Evolutionary conservation across 1,284 basidiomycete genomes (phyloP).

Genomic region (Anthracocystis walkeri): DNA sequence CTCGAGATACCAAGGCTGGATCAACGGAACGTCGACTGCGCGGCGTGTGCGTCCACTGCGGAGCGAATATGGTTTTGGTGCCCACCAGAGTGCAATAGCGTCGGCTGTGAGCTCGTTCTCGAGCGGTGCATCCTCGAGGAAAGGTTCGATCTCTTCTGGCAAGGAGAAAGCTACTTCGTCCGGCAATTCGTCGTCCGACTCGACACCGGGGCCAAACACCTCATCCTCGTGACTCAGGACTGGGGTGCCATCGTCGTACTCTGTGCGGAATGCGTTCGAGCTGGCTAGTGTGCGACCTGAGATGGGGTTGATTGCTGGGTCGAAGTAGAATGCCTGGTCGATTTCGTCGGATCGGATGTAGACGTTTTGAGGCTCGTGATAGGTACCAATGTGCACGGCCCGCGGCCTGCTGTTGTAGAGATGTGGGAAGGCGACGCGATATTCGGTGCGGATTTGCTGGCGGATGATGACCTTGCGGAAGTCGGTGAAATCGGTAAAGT

Average conservation of each 20-base stretch:
- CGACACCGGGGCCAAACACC: constrained; percentile 85
- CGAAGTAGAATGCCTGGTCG: constrained; percentile 99
- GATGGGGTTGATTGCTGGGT: constrained; percentile 87
- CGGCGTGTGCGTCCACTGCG: constrained; percentile 92
- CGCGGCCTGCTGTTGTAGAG: constrained; percentile 98
- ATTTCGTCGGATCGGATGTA: constrained; percentile 99
- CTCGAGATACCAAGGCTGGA: constrained; percentile 94
- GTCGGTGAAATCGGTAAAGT: constrained; percentile 99
- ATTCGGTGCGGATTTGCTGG: constrained; percentile 97
- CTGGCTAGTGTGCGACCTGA: constrained; percentile 60
- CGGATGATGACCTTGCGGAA: constrained; percentile 99
- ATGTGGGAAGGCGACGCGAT: constrained; percentile 99
- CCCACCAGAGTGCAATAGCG: constrained; percentile 98
- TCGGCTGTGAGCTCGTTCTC: constrained; percentile 95
- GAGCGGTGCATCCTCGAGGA: constrained; percentile 83
- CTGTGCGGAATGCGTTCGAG: constrained; percentile 52
- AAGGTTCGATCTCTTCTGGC: constrained; percentile 83
- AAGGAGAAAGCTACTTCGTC: constrained; percentile 86
- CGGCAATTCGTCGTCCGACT: constrained; percentile 72
- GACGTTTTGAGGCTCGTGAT: constrained; percentile 95
- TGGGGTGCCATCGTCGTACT: constrained; percentile 62
- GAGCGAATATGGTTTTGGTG: constrained; percentile 93
- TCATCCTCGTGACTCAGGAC: constrained; percentile 86
- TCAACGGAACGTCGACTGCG: constrained; percentile 92
- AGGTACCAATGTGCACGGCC: constrained; percentile 89